phyloP scores from a whole-genome alignment of 176 grass and related monocot genomes.

The Oryza meridionalis region DNA sequence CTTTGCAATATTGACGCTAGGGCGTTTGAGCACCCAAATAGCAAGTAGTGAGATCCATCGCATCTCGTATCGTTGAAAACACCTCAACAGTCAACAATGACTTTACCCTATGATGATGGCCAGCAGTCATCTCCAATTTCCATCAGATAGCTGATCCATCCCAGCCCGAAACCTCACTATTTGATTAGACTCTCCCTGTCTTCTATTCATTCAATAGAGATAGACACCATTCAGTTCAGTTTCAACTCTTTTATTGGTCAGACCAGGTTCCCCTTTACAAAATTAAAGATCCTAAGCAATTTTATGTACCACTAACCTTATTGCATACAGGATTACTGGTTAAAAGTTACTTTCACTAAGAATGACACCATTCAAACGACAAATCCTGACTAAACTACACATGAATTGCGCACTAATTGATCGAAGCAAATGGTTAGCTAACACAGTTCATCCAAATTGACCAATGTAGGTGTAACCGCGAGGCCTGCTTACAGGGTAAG shows the following conservation, averaged over 20 bases:
- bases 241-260: conserved; percentile 4
- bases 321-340: not conserved
- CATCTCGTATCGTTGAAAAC: not conserved
- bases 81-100: not conserved
- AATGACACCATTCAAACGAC: not conserved
- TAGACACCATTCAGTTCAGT: not conserved
- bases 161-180: not conserved
- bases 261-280: not conserved
- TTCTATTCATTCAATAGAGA: not conserved
- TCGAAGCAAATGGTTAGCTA: not conserved
- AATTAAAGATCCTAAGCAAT: not conserved
- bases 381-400: conserved; percentile 19
- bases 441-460: not conserved
- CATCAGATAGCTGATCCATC: not conserved
- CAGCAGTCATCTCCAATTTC: not conserved
- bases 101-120: not conserved
- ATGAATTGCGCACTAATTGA: not conserved
- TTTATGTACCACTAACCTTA: not conserved
- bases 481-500: conserved; percentile 69
- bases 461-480: conserved; percentile 1
- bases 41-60: not conserved
- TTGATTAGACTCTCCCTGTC: not conserved
- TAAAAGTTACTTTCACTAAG: conserved; percentile 1
- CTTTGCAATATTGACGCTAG: not conserved
- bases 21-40: not conserved